Conservation (phyloP, 2,329 filamentous ascomycete species). For the Cyphellophora europaea region DNA sequence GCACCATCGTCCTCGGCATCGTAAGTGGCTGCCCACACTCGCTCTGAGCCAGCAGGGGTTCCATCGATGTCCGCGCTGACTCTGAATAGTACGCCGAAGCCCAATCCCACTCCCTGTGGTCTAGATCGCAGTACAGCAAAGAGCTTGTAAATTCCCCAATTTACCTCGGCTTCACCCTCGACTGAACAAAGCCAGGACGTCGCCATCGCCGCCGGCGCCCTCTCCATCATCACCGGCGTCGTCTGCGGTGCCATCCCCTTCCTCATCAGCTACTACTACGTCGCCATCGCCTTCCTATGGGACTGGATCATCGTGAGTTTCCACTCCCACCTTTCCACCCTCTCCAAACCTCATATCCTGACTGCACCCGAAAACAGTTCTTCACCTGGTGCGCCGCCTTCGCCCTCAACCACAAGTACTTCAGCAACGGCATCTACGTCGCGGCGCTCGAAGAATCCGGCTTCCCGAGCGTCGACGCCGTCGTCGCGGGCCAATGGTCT, state of each 20-base stretch:
- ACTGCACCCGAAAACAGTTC: neutral
- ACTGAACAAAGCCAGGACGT: no score
- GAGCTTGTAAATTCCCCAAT: no score
- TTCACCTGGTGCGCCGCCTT: conserved; percentile 1
- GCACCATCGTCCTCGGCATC: neutral
- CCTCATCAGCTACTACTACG: neutral
- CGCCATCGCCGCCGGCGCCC: neutral
- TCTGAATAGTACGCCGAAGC: no score
- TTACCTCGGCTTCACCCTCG: no score
- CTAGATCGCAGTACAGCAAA: no score
- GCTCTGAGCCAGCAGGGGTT: no score
- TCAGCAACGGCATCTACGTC: neutral
- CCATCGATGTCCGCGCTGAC: no score
- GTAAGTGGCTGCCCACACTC: no score
- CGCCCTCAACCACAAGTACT: neutral
- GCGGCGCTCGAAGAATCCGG: neutral
- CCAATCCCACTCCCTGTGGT: no score
- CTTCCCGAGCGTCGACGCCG: neutral
- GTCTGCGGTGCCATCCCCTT: neutral
- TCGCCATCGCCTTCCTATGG: conserved; percentile 1
- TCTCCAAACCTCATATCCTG: no score
- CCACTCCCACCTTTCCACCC: neutral
- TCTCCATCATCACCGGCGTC: neutral
- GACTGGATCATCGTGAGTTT: neutral
- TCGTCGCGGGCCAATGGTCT: neutral